Evolutionary conservation across 2,329 filamentous ascomycete genomes (phyloP), one percentile per base, ranked within the genome.

Genomic region (Aspergillus sp.): DNA sequence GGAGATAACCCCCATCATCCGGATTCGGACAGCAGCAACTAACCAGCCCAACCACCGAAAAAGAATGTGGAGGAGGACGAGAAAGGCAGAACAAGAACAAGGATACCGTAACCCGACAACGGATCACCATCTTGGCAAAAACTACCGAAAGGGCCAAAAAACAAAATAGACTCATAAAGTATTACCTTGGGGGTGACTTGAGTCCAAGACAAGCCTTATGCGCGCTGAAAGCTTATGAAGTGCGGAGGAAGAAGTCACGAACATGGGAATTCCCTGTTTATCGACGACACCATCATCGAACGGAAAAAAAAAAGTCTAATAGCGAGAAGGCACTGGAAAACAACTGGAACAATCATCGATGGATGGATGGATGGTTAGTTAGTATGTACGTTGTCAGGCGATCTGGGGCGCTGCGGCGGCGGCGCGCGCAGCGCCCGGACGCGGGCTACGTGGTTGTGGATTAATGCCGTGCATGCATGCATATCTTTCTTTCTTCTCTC

Each of bases 391-490:
- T 50, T 50, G 47, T 50, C 47, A 50, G 47, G 47, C 47, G 47
- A 50, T 50, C 47, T 50, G 47, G 28, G 50, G 25, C 13, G 36
- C 25, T 32, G 19, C 19, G 41, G 39, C 28, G 28, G 28, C 28
- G 28, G 28, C 28, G 39, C 41, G 17, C 13, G n/a, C 39, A 23
- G 25, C 13, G 25, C 32, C 32, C 32, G 32, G 32, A 36, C 32
- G 32, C 45, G 23, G 43, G 49, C 49, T 55, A 55, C 53, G 53
- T 55, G 50, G 57, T 54, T 36, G 17, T 48, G 38, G 38, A 36
- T 30, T 15, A 45, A 55, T 55, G 53, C 56, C 58, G 59, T 57
- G 59, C 55, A 60, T 64, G 59, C 59, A 55, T 54, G 55, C 55
- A 58, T 53, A 45, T 50, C 47, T 50, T 50, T 36, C 30, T 36